Percentiles rank a stretch among this genome's conserved stretches.
Evolutionary conservation across 148 eudicot genomes (phyloP).

Genomic region (Heliamphora exappendiculata): DNA sequence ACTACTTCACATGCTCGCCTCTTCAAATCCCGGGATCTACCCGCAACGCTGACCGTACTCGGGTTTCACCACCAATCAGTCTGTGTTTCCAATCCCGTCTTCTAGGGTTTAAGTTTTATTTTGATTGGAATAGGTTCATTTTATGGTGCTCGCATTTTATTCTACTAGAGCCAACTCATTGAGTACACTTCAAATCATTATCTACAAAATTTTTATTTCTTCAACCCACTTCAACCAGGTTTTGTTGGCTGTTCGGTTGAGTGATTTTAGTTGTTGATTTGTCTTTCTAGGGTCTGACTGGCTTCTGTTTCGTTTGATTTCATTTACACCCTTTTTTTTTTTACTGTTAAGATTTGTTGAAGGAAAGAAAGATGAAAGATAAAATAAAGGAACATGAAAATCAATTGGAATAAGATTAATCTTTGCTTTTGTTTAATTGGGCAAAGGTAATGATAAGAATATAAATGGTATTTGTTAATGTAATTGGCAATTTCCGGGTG

Average conservation of each 20-base stretch:
- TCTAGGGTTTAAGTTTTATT: neutral
- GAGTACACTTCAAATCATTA: neutral
- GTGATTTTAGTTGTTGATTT: neutral
- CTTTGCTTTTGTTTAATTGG: neutral
- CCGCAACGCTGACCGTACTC: neutral
- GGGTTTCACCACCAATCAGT: slow-evolving; percentile 12
- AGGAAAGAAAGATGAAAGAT: neutral
- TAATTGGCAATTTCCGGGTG: no score
- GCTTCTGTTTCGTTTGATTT: neutral
- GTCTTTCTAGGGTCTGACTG: neutral
- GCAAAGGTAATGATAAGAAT: neutral
- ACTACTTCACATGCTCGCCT: slow-evolving; percentile 35
- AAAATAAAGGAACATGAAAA: neutral
- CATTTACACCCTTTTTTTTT: neutral
- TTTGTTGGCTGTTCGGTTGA: neutral
- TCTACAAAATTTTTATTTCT: neutral
- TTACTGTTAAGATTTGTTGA: neutral
- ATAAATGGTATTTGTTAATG: neutral
- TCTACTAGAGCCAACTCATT: neutral
- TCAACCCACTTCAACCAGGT: neutral
- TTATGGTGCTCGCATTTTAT: neutral
- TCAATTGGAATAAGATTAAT: no score
- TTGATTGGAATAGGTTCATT: neutral
- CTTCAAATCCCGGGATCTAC: slow-evolving; percentile 19
- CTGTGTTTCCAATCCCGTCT: slow-evolving; percentile 8